A percentile compares a stretch with the other conserved stretches of the same genome.
Evolutionary conservation across 805 yeast species (phyloP).

Genomic region (Candida maesae): DNA sequence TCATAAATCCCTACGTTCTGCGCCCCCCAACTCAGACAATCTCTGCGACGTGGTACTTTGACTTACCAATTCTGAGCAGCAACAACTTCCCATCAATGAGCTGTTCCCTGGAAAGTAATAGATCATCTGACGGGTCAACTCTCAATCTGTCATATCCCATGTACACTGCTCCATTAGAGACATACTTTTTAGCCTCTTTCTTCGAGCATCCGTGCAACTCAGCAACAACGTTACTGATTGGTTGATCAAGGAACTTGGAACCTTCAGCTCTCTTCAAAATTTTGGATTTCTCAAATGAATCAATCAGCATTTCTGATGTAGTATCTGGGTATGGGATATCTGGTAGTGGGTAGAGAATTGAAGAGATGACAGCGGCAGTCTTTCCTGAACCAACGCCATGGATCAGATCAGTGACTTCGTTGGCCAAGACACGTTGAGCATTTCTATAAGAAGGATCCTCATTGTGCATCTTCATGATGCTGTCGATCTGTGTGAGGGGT

Average conservation of each 20-base stretch:
- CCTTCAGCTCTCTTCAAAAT: conserved; percentile 40
- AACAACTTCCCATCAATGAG: conserved; percentile 59
- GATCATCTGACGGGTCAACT: conserved; percentile 45
- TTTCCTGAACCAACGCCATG: conserved; percentile 80
- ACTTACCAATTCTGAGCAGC: conserved; percentile 73
- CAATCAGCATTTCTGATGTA: conserved; percentile 45
- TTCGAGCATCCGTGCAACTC: conserved; percentile 45
- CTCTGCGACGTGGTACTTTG: conserved; percentile 55
- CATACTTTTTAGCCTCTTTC: conserved; percentile 55
- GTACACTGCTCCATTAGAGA: conserved; percentile 71
- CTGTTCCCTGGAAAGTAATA: conserved; percentile 45
- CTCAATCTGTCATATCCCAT: conserved; percentile 58
- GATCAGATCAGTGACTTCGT: conserved; percentile 80
- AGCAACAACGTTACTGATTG: conserved; percentile 51
- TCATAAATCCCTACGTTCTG: too few relatives aligned
- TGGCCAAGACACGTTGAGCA: conserved; percentile 77
- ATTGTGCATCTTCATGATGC: conserved; percentile 48
- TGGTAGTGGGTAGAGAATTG: conserved; percentile 60
- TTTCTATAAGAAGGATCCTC: conserved; percentile 56
- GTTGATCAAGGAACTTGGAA: conserved; percentile 34
- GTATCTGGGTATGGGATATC: conserved; percentile 45
- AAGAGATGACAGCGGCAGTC: conserved; percentile 62
- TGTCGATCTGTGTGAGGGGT: conserved; percentile 57
- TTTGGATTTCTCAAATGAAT: conserved; percentile 56
- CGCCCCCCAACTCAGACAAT: conserved; percentile 5